Evolutionary conservation across 768 basidiomycete genomes (phyloP).

Genomic region (Mycena vulgaris): DNA sequence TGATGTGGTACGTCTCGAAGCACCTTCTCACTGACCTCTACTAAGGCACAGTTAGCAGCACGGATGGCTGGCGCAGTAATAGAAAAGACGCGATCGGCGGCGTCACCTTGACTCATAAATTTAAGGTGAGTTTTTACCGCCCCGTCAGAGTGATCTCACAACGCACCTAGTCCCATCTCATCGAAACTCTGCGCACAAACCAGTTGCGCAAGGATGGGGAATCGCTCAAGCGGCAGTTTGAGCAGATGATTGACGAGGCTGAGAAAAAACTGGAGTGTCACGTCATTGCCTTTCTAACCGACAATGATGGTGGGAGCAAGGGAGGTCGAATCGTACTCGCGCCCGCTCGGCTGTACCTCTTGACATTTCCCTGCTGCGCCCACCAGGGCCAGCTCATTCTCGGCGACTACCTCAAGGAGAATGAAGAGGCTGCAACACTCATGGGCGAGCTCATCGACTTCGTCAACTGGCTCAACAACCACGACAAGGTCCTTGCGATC

Average conservation of each 20-base stretch:
- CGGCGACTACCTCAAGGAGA: slow-evolving; percentile 36
- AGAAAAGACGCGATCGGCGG: slow-evolving; percentile 20
- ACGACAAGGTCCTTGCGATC: slow-evolving; percentile 26
- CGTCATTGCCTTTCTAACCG: slow-evolving; percentile 28
- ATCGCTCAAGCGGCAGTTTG: slow-evolving; percentile 8
- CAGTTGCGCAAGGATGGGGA: slow-evolving; percentile 33
- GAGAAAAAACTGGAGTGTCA: slow-evolving; percentile 11
- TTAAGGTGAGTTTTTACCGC: slow-evolving; percentile 10
- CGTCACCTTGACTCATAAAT: slow-evolving; percentile 21
- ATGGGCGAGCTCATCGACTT: slow-evolving; percentile 29
- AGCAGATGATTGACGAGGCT: slow-evolving; percentile 21
- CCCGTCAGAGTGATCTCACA: background rate
- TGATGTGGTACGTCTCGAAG: slow-evolving; percentile 22
- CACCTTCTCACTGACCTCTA: background rate
- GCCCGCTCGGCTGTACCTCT: slow-evolving; percentile 17
- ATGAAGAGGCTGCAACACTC: slow-evolving; percentile 12
- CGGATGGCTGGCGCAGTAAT: slow-evolving; percentile 33
- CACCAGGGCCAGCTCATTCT: slow-evolving; percentile 38
- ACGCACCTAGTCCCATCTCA: slow-evolving; percentile 16
- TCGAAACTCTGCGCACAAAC: slow-evolving; percentile 17
- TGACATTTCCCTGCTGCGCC: slow-evolving; percentile 28
- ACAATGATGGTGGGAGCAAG: slow-evolving; percentile 38
- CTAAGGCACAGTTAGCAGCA: background rate
- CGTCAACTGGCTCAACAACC: slow-evolving; percentile 32
- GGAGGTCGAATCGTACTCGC: slow-evolving; percentile 22